These are phyloP conservation scores for Neonectria ditissima DNA, from an alignment of 2,329 filamentous ascomycete species.

Conservation along the genomic window DNA sequence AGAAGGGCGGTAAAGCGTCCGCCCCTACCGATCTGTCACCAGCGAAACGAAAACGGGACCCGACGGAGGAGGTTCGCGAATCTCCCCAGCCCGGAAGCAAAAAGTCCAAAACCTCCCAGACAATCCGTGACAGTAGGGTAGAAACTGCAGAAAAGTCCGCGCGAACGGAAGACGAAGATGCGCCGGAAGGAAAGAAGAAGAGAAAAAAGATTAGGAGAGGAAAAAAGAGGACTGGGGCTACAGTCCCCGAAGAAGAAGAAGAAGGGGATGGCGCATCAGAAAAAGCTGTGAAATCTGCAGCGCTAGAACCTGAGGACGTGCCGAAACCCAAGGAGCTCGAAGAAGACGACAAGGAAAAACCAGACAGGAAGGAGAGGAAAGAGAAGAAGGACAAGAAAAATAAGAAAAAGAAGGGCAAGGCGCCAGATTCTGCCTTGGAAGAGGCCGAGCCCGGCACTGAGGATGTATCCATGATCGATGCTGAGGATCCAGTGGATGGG, in stretches of 20 bases:
- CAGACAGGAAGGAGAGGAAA: constrained; percentile 30
- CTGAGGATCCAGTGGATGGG: constrained; percentile 13
- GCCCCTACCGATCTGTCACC: constrained; percentile 1
- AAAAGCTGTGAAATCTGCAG: constrained; percentile 18
- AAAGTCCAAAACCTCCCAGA: constrained; percentile 47
- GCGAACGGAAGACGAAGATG: constrained; percentile 27
- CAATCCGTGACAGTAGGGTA: constrained; percentile 14
- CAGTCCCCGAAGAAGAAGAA: constrained; percentile 38
- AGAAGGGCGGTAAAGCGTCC: constrained; percentile 35
- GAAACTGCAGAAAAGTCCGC: constrained; percentile 17
- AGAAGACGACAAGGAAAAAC: constrained; percentile 50
- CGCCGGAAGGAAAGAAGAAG: constrained; percentile 39
- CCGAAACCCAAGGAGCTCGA: constrained; percentile 42
- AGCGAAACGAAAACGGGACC: constrained; percentile 53
- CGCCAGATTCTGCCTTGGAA: neutral
- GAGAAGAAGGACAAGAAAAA: constrained; percentile 26
- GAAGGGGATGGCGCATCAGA: neutral
- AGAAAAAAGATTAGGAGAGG: constrained; percentile 41
- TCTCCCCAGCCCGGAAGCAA: constrained; percentile 49
- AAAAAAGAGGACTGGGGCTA: constrained; percentile 35
- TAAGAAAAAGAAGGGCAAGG: constrained; percentile 23
- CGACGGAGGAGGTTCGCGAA: constrained; percentile 44
- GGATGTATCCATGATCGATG: constrained; percentile 40
- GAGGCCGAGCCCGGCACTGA: constrained; percentile 16
- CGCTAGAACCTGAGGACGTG: constrained; percentile 40